Percentiles rank a stretch among this genome's conserved stretches.
phyloP scores from a whole-genome alignment of 2,329 filamentous ascomycete species.

The Colletotrichum chlorophyti region DNA sequence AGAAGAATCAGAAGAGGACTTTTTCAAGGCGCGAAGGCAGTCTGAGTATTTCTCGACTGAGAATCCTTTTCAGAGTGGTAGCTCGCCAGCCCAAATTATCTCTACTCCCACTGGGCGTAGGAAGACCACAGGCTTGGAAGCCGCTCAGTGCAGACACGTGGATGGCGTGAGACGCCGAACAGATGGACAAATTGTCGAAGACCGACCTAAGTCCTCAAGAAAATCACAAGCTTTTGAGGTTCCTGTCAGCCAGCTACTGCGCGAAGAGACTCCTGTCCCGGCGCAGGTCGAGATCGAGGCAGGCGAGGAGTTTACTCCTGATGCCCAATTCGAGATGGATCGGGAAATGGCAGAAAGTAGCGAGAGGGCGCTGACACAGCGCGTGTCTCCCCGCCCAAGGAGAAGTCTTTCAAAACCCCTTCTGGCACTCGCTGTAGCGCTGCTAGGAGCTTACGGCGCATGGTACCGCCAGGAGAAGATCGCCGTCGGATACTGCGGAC shows the following conservation, averaged over 20 bases:
- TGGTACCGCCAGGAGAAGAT: constrained; percentile 96
- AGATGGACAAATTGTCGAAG: constrained; percentile 36
- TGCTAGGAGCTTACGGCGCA: constrained; percentile 74
- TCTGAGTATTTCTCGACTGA: constrained; percentile 75
- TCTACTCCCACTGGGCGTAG: constrained; percentile 57
- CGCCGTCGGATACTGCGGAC: constrained; percentile 93
- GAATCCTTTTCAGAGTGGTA: constrained; percentile 92
- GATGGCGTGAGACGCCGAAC: constrained; percentile 52
- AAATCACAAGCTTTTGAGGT: constrained; percentile 65
- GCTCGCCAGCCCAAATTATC: constrained; percentile 65
- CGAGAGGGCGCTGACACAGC: constrained; percentile 50
- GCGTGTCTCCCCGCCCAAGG: constrained; percentile 46
- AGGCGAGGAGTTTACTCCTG: constrained; percentile 93
- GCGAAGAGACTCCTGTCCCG: constrained; percentile 40
- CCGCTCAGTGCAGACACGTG: constrained; percentile 27
- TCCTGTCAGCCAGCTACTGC: constrained; percentile 50
- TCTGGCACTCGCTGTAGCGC: constrained; percentile 72
- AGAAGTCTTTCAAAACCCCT: constrained; percentile 68
- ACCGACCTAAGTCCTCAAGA: constrained; percentile 25
- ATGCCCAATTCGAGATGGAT: constrained; percentile 84
- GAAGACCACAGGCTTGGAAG: constrained; percentile 48
- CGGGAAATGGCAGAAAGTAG: constrained; percentile 68
- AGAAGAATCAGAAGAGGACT: constrained; percentile 60
- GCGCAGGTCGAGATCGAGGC: constrained; percentile 58
- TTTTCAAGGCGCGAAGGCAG: constrained; percentile 41